Evolutionary conservation across 352 stramenopile species (phyloP).

Genomic region (Thalassiosira livingstoniorum): DNA sequence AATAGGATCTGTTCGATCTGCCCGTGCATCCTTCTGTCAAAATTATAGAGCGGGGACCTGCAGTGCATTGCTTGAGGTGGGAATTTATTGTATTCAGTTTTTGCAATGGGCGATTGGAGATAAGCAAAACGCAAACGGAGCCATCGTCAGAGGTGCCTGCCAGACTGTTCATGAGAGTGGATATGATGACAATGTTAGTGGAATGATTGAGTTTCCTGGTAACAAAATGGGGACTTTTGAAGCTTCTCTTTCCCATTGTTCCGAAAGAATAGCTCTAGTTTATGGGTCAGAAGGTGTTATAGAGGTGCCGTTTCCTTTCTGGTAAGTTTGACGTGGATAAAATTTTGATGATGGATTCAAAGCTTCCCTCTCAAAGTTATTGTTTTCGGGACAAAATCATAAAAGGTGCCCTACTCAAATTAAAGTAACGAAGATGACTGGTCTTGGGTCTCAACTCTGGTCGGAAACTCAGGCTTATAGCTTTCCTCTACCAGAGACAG

Average conservation of each 20-base stretch:
- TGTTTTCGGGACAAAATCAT: neutral
- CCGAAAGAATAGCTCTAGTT: constrained; percentile 49
- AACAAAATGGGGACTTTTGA: constrained; percentile 66
- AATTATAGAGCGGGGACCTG: constrained; percentile 62
- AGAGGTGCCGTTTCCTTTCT: constrained; percentile 67
- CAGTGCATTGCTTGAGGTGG: constrained; percentile 59
- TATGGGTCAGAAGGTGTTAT: constrained; percentile 59
- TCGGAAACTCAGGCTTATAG: constrained; percentile 34
- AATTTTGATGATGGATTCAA: neutral
- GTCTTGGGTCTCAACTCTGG: constrained; percentile 57
- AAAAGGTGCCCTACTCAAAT: constrained; percentile 58
- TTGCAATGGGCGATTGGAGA: constrained; percentile 63
- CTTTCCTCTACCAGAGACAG: constrained; percentile 50
- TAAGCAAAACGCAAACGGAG: neutral
- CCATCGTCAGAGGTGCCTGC: constrained; percentile 50
- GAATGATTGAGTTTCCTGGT: constrained; percentile 61
- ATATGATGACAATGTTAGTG: constrained; percentile 62
- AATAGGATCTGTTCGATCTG: constrained; percentile 57
- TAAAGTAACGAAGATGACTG: constrained; percentile 61
- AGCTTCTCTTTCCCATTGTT: constrained; percentile 56
- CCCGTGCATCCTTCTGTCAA: constrained; percentile 66
- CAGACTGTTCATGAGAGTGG: constrained; percentile 48
- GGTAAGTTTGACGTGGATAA: no score
- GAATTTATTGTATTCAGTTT: constrained; percentile 73
- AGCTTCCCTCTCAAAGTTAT: neutral